A percentile compares a stretch with the other conserved stretches of the same genome.
Evolutionary conservation across 345 rosid genomes (phyloP).

Genomic region (Arabidopsis arenosa): DNA sequence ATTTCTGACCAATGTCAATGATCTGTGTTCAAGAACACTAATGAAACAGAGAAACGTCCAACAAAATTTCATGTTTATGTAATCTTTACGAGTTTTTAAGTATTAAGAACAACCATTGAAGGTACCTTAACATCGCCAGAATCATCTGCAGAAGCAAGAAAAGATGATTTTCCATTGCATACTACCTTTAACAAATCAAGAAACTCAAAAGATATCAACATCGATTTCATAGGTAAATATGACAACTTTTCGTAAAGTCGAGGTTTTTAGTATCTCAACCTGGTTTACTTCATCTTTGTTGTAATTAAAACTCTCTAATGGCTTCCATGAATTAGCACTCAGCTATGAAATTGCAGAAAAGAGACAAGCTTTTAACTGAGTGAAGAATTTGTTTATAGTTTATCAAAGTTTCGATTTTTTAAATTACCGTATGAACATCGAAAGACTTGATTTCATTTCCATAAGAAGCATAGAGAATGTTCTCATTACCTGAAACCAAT

Average conservation of each 20-base stretch:
- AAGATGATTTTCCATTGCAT: conserved; percentile 71
- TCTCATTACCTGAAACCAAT: conserved; percentile 66
- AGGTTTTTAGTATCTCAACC: conserved; percentile 44
- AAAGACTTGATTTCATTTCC: conserved; percentile 79
- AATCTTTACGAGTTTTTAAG: background rate
- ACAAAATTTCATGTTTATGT: conserved; percentile 1
- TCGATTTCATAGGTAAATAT: background rate
- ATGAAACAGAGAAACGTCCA: background rate
- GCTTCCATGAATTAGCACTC: conserved; percentile 58
- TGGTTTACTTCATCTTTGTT: conserved; percentile 94
- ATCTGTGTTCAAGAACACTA: conserved; percentile 55
- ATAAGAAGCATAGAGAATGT: conserved; percentile 66
- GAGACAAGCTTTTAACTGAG: background rate
- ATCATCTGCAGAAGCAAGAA: conserved; percentile 91
- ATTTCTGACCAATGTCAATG: conserved; percentile 67
- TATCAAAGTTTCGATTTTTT: conserved; percentile 11
- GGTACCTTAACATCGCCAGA: conserved; percentile 82
- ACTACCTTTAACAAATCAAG: conserved; percentile 35
- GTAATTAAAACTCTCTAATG: conserved; percentile 65
- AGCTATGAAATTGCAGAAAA: conserved; percentile 32
- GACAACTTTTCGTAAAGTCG: background rate
- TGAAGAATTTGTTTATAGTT: background rate
- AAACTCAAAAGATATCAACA: background rate
- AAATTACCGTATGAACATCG: conserved; percentile 78
- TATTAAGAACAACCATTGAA: background rate